Evolutionary conservation across 2,329 filamentous ascomycete genomes (phyloP).

Genomic region (Arthroderma sp.): DNA sequence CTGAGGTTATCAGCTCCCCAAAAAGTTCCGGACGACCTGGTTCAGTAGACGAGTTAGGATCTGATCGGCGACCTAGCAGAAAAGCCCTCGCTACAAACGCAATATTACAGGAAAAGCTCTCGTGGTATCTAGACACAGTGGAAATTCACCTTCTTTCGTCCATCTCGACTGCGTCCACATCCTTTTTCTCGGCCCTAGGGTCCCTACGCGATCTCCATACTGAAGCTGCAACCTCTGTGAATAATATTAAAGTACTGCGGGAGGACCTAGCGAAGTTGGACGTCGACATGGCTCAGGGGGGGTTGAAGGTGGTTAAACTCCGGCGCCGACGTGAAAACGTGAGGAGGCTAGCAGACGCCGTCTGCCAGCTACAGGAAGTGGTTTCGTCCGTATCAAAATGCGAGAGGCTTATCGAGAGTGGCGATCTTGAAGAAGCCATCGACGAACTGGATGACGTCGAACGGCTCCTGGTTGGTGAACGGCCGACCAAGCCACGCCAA

Average conservation of each 20-base stretch:
- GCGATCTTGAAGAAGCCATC: slow-evolving; percentile 71
- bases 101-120: slow-evolving; percentile 93
- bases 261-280: slow-evolving; percentile 72
- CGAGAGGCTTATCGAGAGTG: slow-evolving; percentile 68
- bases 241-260: slow-evolving; percentile 68
- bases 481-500: slow-evolving; percentile 25
- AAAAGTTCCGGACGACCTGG: slow-evolving; percentile 45
- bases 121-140: slow-evolving; percentile 99
- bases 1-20: slow-evolving; percentile 73
- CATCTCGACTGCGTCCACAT: slow-evolving; percentile 88
- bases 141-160: slow-evolving; percentile 94
- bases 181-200: slow-evolving; percentile 88
- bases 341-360: slow-evolving; percentile 65
- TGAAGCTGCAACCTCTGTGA: slow-evolving; percentile 82
- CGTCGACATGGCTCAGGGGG: slow-evolving; percentile 71
- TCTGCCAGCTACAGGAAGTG: slow-evolving; percentile 69
- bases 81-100: slow-evolving; percentile 93
- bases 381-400: slow-evolving; percentile 63
- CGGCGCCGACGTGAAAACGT: slow-evolving; percentile 73
- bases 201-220: slow-evolving; percentile 82
- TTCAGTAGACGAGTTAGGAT: slow-evolving; percentile 25
- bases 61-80: slow-evolving; percentile 32
- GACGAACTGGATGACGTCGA: slow-evolving; percentile 67
- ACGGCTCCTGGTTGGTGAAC: slow-evolving; percentile 64
- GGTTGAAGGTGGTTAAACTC: slow-evolving; percentile 74